A percentile compares a stretch with the other conserved stretches of the same genome.
These are phyloP conservation scores for Calonectria fujianensis DNA, from an alignment of 2,329 filamentous ascomycete species.

Conservation along the genomic window DNA sequence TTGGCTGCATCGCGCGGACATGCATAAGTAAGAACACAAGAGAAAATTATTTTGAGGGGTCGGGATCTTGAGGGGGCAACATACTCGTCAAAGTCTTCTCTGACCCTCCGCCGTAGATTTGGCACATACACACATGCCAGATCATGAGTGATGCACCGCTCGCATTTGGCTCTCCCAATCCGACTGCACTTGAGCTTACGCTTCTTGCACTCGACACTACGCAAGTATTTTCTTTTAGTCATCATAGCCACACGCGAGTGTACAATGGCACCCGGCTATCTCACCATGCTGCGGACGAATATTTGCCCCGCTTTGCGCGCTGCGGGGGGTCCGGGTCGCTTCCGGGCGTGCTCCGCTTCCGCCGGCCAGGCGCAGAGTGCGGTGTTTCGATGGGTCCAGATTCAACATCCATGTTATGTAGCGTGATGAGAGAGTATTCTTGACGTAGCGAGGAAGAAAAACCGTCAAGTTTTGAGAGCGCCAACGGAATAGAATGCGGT, in stretches of 20 bases:
- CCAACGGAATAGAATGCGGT: background rate
- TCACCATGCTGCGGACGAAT: background rate
- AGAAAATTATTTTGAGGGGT: background rate
- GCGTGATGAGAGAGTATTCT: background rate
- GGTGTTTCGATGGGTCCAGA: background rate
- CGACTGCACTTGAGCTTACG: constrained; percentile 64
- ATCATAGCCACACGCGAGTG: background rate
- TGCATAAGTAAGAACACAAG: constrained; percentile 1
- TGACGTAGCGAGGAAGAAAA: background rate
- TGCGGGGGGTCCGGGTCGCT: background rate
- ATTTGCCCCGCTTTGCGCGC: constrained; percentile 4
- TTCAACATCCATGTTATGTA: background rate
- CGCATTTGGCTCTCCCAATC: constrained; percentile 51
- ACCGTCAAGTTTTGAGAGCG: background rate
- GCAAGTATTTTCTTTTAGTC: background rate
- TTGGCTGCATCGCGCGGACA: constrained; percentile 29
- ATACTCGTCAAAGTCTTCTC: constrained; percentile 51
- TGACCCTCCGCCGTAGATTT: constrained; percentile 45
- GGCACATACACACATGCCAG: constrained; percentile 53
- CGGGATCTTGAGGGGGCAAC: background rate
- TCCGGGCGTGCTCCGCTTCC: background rate
- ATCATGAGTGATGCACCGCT: constrained; percentile 56
- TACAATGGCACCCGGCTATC: background rate
- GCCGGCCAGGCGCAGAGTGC: background rate
- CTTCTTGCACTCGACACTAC: constrained; percentile 63